These are phyloP conservation scores for Trypanosoma cruzi DNA, from an alignment of 208 protist species.

Conservation along the genomic window DNA sequence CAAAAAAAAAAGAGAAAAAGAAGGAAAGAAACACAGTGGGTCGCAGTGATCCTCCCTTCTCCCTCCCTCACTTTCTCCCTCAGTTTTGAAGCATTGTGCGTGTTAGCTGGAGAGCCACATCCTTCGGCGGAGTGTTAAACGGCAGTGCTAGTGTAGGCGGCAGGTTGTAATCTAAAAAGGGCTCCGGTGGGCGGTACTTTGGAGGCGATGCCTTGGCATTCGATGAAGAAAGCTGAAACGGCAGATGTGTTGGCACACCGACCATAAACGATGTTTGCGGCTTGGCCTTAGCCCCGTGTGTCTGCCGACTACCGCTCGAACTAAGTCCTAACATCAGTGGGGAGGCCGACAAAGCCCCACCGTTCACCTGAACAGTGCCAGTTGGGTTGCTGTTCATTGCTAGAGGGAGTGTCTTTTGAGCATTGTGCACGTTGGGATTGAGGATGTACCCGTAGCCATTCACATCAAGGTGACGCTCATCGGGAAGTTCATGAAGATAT, in stretches of 20 bases:
- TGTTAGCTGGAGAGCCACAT: conserved; percentile 47
- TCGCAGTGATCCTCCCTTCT: neutral
- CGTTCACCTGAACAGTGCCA: conserved; percentile 25
- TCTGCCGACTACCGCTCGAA: conserved; percentile 21
- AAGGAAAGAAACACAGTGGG: neutral
- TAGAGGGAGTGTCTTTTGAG: conserved; percentile 76
- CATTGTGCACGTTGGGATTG: conserved; percentile 89
- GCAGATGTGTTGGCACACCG: conserved; percentile 17
- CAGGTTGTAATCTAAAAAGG: conserved; percentile 85
- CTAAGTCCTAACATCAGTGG: conserved; percentile 47
- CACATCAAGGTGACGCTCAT: conserved; percentile 89
- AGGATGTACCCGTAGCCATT: conserved; percentile 88
- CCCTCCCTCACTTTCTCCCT: neutral
- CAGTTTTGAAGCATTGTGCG: conserved; percentile 66
- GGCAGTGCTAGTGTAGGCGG: conserved; percentile 85
- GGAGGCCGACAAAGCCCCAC: conserved; percentile 27
- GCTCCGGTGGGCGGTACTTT: conserved; percentile 85
- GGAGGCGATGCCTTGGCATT: conserved; percentile 43
- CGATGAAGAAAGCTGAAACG: conserved; percentile 18
- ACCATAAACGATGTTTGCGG: conserved; percentile 23
- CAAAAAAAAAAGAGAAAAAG: neutral
- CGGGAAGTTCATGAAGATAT: conserved; percentile 87
- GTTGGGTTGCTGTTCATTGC: conserved; percentile 23
- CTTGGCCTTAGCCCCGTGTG: conserved; percentile 30
- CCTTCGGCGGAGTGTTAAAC: conserved; percentile 46